Percentiles rank a stretch among this genome's conserved stretches.
These are phyloP conservation scores for Chlamydomonas sp. DNA, from an alignment of 139 green algal genomes.

Conservation along the genomic window DNA sequence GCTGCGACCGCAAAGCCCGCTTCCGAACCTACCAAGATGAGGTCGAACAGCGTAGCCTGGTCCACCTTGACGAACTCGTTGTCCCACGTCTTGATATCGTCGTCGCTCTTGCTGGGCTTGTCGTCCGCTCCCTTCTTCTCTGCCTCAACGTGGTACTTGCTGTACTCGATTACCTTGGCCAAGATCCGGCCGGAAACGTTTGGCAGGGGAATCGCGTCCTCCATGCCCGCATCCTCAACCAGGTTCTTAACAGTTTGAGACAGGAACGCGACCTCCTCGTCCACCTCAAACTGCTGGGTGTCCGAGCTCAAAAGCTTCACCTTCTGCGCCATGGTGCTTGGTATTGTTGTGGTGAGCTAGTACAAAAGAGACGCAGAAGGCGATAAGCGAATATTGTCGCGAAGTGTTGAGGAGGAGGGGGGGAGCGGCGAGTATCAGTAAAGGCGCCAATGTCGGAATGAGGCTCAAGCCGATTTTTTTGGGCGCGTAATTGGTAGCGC, in stretches of 20 bases:
- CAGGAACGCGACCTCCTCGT: slow-evolving; percentile 80
- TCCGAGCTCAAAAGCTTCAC: slow-evolving; percentile 53
- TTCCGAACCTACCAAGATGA: slow-evolving; percentile 87
- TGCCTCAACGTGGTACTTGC: slow-evolving; percentile 93
- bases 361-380: too few species aligned
- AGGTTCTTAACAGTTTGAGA: slow-evolving; percentile 88
- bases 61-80: slow-evolving; percentile 98
- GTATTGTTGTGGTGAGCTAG: too few species aligned
- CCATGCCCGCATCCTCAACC: slow-evolving; percentile 71
- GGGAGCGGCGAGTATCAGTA: too few species aligned
- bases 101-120: slow-evolving; percentile 83
- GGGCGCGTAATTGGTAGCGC: too few species aligned
- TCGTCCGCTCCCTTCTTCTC: slow-evolving; percentile 75
- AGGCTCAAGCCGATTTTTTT: too few species aligned
- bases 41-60: slow-evolving; percentile 95
- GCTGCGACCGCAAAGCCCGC: too few species aligned
- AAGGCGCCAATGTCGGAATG: too few species aligned
- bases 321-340: neutral
- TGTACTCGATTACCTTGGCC: slow-evolving; percentile 96
- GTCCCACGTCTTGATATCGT: slow-evolving; percentile 93
- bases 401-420: too few species aligned
- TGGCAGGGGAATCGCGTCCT: slow-evolving; percentile 82
- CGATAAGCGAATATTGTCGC: too few species aligned
- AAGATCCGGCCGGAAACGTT: slow-evolving; percentile 88
- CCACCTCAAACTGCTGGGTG: slow-evolving; percentile 74